phyloP scores from a whole-genome alignment of 1,284 basidiomycete species.

The Pterula multifida region DNA sequence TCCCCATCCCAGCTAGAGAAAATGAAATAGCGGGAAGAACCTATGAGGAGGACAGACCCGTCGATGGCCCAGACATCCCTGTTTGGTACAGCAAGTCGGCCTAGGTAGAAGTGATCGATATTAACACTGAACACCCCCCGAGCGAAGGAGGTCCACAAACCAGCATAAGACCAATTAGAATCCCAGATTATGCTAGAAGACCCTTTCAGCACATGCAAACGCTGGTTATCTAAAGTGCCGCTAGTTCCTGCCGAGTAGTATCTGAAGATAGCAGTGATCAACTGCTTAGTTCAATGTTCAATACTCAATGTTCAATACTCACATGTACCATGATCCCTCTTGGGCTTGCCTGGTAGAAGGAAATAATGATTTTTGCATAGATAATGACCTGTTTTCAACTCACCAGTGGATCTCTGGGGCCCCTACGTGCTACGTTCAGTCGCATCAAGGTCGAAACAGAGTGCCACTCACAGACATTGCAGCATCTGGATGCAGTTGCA shows the following conservation, averaged over 20 bases:
- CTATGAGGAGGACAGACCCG: slow-evolving; percentile 19
- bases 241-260: slow-evolving; percentile 25
- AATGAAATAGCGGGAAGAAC: slow-evolving; percentile 19
- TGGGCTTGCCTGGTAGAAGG: slow-evolving; percentile 13
- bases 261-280: slow-evolving; percentile 9
- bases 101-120: slow-evolving; percentile 6
- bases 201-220: slow-evolving; percentile 21
- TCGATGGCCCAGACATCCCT: slow-evolving; percentile 27
- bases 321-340: slow-evolving; percentile 24
- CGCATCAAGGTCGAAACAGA: no score
- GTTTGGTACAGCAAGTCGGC: slow-evolving; percentile 20
- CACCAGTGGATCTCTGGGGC: slow-evolving; percentile 24
- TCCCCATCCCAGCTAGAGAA: slow-evolving; percentile 22
- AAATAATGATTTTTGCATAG: not conserved
- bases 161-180: slow-evolving; percentile 21
- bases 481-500: slow-evolving; percentile 13
- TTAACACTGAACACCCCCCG: no score
- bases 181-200: slow-evolving; percentile 24
- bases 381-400: not conserved
- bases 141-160: slow-evolving; percentile 9
- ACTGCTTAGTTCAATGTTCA: not conserved
- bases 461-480: slow-evolving; percentile 12
- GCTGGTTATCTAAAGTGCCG: slow-evolving; percentile 22
- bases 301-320: slow-evolving; percentile 3
- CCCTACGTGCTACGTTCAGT: no score